These are phyloP conservation scores for Plectranthus barbatus DNA, from an alignment of 257 asterid genomes.

Conservation along the genomic window DNA sequence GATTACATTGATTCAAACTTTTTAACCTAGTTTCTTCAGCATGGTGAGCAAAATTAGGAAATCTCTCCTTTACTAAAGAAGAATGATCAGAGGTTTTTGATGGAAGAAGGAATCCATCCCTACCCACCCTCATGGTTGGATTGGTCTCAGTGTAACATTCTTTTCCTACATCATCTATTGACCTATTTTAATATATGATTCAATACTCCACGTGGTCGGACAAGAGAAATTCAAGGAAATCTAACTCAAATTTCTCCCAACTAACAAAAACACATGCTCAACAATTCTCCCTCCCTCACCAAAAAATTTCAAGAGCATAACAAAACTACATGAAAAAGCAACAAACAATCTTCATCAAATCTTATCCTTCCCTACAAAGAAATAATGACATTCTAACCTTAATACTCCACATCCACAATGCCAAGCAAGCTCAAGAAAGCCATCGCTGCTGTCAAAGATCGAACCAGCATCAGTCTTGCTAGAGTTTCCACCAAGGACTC, in stretches of 20 bases:
- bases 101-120: no score
- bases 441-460: conserved; percentile 78
- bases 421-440: conserved; percentile 88
- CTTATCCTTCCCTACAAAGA: neutral
- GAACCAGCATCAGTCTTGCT: conserved; percentile 86
- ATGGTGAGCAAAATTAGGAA: no score
- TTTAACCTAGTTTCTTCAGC: no score
- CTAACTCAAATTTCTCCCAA: neutral
- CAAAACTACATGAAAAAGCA: neutral
- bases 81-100: no score
- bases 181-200: neutral
- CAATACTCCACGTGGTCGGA: conserved; percentile 11
- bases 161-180: no score
- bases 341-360: neutral
- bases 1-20: no score
- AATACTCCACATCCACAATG: conserved; percentile 27
- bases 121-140: no score
- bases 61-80: no score
- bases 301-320: neutral
- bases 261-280: neutral
- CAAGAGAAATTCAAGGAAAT: conserved; percentile 13
- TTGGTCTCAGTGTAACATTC: no score
- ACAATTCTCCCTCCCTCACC: conserved; percentile 2
- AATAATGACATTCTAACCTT: neutral
- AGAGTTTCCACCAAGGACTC: conserved; percentile 55